These are phyloP conservation scores for Immersiella caudata DNA, from an alignment of 495 filamentous ascomycete genomes.

Conservation along the genomic window DNA sequence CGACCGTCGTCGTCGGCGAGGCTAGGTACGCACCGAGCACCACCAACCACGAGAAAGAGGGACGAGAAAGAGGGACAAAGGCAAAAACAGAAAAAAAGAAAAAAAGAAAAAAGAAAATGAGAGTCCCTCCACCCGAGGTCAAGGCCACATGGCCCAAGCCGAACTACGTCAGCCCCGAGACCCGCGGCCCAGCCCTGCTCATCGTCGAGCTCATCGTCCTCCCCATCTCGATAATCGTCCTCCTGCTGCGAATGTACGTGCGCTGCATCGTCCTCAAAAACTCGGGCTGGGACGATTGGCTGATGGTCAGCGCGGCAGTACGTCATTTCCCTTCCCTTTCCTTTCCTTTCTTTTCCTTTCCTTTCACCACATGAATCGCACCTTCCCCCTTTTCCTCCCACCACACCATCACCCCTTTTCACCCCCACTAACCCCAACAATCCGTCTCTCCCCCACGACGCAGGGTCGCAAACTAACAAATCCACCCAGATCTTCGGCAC, in stretches of 20 bases:
- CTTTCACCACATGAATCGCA: too few relatives aligned
- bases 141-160: slow-evolving; percentile 56
- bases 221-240: slow-evolving; percentile 21
- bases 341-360: too few relatives aligned
- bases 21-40: not conserved
- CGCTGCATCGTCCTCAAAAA: slow-evolving; percentile 22
- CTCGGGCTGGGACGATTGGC: slow-evolving; percentile 33
- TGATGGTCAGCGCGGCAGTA: slow-evolving; percentile 36
- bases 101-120: slow-evolving; percentile 37
- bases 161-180: slow-evolving; percentile 57
- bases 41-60: too few relatives aligned
- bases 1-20: not conserved
- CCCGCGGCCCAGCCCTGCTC: slow-evolving; percentile 45
- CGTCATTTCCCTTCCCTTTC: not conserved
- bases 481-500: slow-evolving; percentile 27
- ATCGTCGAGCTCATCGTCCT: slow-evolving; percentile 32
- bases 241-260: slow-evolving; percentile 34
- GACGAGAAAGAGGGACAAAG: too few relatives aligned
- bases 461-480: too few relatives aligned
- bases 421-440: too few relatives aligned
- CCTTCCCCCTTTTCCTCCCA: too few relatives aligned
- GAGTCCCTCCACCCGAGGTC: slow-evolving; percentile 49
- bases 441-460: too few relatives aligned
- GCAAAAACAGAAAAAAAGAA: not conserved
- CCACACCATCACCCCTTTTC: too few relatives aligned